Evolutionary conservation across 1,284 basidiomycete species (phyloP), one percentile per base, ranked within the genome.

Genomic region (Naganishia liquefaciens): DNA sequence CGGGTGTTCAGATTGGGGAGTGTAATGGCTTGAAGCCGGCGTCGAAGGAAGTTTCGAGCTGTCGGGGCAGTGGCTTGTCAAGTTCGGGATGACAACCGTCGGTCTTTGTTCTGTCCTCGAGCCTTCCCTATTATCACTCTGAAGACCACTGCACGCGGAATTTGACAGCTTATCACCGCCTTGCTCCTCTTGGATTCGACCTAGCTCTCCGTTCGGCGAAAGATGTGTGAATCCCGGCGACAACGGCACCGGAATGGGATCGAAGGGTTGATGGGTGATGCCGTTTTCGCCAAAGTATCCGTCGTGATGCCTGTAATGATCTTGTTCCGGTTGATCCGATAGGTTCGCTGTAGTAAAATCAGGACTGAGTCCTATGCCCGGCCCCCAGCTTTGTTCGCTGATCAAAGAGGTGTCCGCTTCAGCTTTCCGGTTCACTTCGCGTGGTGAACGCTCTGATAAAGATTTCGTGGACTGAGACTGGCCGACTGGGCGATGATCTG

Each of bases 371-470:
- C 33, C 47, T 21, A 46, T 21, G 37, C 57, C 57, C 11, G 57
- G 57, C 9, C 57, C 57, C 57, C 57, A 60, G 33, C 57, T 60
- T 21, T 60, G 57, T 21, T 50, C 57, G 23, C 57, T 60, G 30
- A 39, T 60, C 17, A 60, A 39, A n/a, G 57, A 60, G 23, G 46
- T 60, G 37, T 60, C 57, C 10, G 33, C 33, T 39, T 60, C 57
- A 23, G 23, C 57, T 13, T 39, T 49, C 7, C 25, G 47, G 30
- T 42, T 50, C 9, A n/a, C 9, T n/a, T 60, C 25, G 33, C 33
- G 33, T 37, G 9, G 33, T 13, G 33, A 7, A 2, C 33, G 33
- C 13, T 37, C 33, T 13, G 33, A 37, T 10, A 13, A 13, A 7
- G 33, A 37, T 37, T 37, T 13, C 7, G 33, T 37, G 13, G 33